A percentile compares a stretch with the other conserved stretches of the same genome.
phyloP scores from a whole-genome alignment of 2,329 filamentous ascomycete species.

The Aureobasidium subglaciale region DNA sequence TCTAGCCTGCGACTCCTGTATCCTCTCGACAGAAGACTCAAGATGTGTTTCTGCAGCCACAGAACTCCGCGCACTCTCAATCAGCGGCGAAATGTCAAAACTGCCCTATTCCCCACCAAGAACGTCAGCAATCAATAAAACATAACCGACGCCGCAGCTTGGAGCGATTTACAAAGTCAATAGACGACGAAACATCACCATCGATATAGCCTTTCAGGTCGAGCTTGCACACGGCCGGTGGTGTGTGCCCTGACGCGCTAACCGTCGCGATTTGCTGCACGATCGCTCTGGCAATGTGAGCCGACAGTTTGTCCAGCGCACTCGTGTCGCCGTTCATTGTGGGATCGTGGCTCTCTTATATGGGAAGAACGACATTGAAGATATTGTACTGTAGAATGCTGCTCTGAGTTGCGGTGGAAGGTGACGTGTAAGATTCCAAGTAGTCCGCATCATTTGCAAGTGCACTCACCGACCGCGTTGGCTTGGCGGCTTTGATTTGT shows the following conservation, averaged over 20 bases:
- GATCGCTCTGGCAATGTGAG: constrained; percentile 3
- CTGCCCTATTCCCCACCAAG: neutral
- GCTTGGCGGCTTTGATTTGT: too few relatives aligned
- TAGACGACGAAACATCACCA: constrained; percentile 1
- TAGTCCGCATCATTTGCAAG: too few relatives aligned
- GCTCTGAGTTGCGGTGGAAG: neutral
- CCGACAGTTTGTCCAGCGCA: neutral
- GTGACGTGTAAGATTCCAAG: neutral
- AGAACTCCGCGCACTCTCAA: neutral
- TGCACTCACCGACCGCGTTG: too few relatives aligned
- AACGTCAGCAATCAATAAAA: neutral
- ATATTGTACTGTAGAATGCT: neutral
- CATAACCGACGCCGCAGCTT: too few relatives aligned
- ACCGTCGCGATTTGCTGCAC: constrained; percentile 8
- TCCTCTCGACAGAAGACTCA: neutral
- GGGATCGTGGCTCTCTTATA: neutral
- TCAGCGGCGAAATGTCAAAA: neutral
- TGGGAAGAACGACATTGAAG: neutral
- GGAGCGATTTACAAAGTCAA: constrained; percentile 5
- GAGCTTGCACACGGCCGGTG: neutral
- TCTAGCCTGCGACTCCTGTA: neutral
- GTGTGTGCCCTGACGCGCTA: constrained; percentile 3
- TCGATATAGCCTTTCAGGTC: constrained; percentile 9
- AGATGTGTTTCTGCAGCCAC: neutral
- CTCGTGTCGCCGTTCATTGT: neutral